These are phyloP conservation scores for Lentinula edodes DNA, from an alignment of 768 basidiomycete genomes.

Conservation along the genomic window DNA sequence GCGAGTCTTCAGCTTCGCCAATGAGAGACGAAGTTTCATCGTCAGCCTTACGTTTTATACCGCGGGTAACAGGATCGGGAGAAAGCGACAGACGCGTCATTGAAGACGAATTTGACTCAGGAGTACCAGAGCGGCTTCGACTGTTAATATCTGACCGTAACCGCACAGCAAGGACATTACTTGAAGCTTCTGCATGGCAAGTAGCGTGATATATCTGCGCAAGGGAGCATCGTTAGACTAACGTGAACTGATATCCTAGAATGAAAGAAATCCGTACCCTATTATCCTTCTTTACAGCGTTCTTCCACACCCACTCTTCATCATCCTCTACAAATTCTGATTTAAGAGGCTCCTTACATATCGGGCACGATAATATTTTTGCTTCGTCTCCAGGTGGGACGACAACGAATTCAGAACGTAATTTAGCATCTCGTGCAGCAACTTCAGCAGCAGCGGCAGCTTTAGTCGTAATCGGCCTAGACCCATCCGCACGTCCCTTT, in stretches of 20 bases:
- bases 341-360: slow-evolving; percentile 93
- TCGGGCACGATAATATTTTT: slow-evolving; percentile 79
- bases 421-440: slow-evolving; percentile 70
- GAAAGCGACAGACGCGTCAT: slow-evolving; percentile 31
- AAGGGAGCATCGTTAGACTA: slow-evolving; percentile 6
- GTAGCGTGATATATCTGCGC: slow-evolving; percentile 88
- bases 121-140: slow-evolving; percentile 73
- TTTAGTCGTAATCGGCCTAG: slow-evolving; percentile 47
- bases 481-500: slow-evolving; percentile 56
- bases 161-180: slow-evolving; percentile 60
- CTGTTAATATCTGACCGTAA: slow-evolving; percentile 54
- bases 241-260: neutral
- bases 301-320: slow-evolving; percentile 98
- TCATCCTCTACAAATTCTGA: slow-evolving; percentile 92
- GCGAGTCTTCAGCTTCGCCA: slow-evolving; percentile 43
- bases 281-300: slow-evolving; percentile 81
- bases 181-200: slow-evolving; percentile 83
- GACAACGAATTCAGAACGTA: slow-evolving; percentile 74
- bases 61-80: slow-evolving; percentile 46
- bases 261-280: slow-evolving; percentile 46
- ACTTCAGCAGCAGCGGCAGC: slow-evolving; percentile 55
- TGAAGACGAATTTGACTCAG: slow-evolving; percentile 35
- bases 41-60: slow-evolving; percentile 75
- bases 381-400: slow-evolving; percentile 90
- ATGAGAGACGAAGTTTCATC: slow-evolving; percentile 36